Base-by-base conservation (phyloP, 2,329 filamentous ascomycete genomes). In the Fusarium guadeloupense region DNA sequence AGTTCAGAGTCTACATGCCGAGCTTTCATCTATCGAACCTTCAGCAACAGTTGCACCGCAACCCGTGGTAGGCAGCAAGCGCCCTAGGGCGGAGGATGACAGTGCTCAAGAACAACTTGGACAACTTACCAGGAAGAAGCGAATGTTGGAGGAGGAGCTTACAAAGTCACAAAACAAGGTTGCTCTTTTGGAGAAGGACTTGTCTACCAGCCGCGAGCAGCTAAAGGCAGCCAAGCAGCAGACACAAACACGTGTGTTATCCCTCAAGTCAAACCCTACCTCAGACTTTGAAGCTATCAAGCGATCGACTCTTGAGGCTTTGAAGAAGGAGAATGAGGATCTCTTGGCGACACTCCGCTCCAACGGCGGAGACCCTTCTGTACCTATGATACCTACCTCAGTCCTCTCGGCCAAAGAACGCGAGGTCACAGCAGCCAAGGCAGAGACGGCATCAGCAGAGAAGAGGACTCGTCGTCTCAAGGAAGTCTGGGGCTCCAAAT, bases 211-310 rank as follows among this genome's bases (percentile, higher is more conserved):
- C 51, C 82, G 86, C 54, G 86, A 90, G 26, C 93, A 97, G 71
- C 85, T 98, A 20, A 83, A 85, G 40, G 80, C 82, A 2, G 85
- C 85, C 6, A 83, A 84, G 59, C 82, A 89, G 43, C 86, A 89
- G 16, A 89, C 87, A 25, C 88, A 90, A 62, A 96, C 89, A 4
- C 91, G 95, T 30, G 83, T 98, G 41, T 84, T 99, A 21, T 89
- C 95, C 49, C 81, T 98, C 13, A 90, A 92, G 54, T 89, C 90
- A n/a, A 99, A 99, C 74, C 95, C 95, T 0, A 98, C 95, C 0
- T 87, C 93, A 0, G 87, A 95, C 69, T 86, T 86, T 56, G 92
- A 97, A 77, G 89, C 90, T 4, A 86, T 97, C 74, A 97, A 98
- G 77, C 83, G 89, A 45, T 83, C 87, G 9, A 96, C 92, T 1